Percentiles rank a stretch among this genome's conserved stretches.
Evolutionary conservation across 1,284 basidiomycete species (phyloP).

Genomic region (Rhodotorula mucilaginosa): DNA sequence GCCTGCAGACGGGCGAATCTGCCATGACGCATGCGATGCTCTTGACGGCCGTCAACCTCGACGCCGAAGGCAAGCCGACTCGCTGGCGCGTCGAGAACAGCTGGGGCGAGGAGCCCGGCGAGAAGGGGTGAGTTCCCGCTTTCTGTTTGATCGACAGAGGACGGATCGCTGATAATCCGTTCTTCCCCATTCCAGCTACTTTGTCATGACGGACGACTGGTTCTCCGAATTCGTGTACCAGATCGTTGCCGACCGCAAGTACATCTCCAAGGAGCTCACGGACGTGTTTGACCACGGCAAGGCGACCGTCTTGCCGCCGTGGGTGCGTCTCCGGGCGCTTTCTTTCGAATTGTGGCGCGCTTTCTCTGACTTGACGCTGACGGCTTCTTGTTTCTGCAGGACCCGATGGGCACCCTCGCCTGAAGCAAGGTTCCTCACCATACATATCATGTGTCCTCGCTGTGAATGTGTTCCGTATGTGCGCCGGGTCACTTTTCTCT

Average conservation of each 20-base stretch:
- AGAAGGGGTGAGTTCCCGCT: constrained; percentile 57
- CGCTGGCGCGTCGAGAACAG: constrained; percentile 94
- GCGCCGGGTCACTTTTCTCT: no score
- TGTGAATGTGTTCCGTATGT: no score
- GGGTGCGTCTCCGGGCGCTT: constrained; percentile 57
- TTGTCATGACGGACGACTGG: constrained; percentile 65
- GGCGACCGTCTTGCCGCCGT: constrained; percentile 63
- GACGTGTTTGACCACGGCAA: constrained; percentile 71
- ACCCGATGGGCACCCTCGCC: constrained; percentile 42
- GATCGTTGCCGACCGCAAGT: constrained; percentile 70
- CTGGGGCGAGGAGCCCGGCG: constrained; percentile 77
- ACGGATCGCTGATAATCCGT: neutral
- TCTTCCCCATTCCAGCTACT: constrained; percentile 55
- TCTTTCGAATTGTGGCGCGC: neutral
- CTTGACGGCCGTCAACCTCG: constrained; percentile 84
- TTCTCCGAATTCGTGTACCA: constrained; percentile 87
- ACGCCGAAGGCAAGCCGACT: constrained; percentile 62
- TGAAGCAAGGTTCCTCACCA: neutral
- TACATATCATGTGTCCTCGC: no score
- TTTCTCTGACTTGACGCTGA: neutral
- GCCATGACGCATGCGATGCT: constrained; percentile 69
- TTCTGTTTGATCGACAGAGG: no score
- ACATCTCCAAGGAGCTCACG: constrained; percentile 71
- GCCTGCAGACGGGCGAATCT: constrained; percentile 76
- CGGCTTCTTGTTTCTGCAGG: neutral